Conservation (phyloP, 768 basidiomycete species). For the Lanmaoa pseudosensibilis region DNA sequence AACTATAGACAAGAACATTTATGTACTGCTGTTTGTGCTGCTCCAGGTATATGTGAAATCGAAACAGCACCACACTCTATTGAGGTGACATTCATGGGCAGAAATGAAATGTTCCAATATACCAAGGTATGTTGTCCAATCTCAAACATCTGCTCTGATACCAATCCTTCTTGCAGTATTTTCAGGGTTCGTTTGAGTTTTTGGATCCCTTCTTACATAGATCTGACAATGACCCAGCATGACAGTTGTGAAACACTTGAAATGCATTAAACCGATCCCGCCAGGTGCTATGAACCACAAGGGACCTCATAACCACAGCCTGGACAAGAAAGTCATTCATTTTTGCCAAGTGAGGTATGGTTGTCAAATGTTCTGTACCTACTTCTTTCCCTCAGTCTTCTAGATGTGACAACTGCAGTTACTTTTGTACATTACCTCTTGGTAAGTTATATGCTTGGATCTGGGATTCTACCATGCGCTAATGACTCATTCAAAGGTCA, state of each 20-base stretch:
- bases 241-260: conserved; percentile 50
- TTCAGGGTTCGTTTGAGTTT: conserved; percentile 42
- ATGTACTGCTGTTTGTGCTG: conserved; percentile 44
- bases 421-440: conserved; percentile 56
- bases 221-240: neutral
- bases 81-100: conserved; percentile 60
- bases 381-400: neutral
- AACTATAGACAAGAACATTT: conserved; percentile 48
- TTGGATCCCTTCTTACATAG: neutral
- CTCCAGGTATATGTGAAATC: conserved; percentile 56
- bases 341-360: conserved; percentile 51
- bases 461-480: neutral
- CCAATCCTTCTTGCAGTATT: conserved; percentile 39
- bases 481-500: conserved; percentile 42
- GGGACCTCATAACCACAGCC: conserved; percentile 50
- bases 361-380: neutral
- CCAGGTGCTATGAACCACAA: conserved; percentile 42
- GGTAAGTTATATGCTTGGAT: conserved; percentile 34
- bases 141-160: neutral
- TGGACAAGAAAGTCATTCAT: conserved; percentile 47
- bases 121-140: conserved; percentile 48
- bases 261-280: conserved; percentile 48
- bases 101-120: conserved; percentile 60
- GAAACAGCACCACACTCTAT: conserved; percentile 58
- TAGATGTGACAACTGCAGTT: conserved; percentile 57